Evolutionary conservation across 2,329 filamentous ascomycete species (phyloP).

Genomic region (Pezicula carpinea): DNA sequence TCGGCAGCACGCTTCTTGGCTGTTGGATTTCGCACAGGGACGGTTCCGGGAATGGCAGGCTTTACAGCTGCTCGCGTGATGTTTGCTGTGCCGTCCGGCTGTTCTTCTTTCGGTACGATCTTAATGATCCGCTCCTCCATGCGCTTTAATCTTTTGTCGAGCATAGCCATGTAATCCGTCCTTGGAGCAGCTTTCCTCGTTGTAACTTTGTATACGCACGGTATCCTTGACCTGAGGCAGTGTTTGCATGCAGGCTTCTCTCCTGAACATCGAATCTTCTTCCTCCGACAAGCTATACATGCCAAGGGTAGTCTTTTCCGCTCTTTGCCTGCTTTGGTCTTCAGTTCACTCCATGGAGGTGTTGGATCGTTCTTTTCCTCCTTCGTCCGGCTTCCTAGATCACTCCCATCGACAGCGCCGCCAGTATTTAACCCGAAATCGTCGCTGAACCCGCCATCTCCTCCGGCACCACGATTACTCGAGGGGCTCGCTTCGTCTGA

Average conservation of each 20-base stretch:
- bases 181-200: constrained; percentile 89
- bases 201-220: constrained; percentile 96
- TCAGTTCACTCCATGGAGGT: constrained; percentile 75
- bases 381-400: constrained; percentile 47
- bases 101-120: constrained; percentile 82
- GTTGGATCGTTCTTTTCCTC: constrained; percentile 54
- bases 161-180: constrained; percentile 98
- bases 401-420: constrained; percentile 46
- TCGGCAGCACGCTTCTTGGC: constrained; percentile 78
- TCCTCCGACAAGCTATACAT: constrained; percentile 91
- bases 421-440: constrained; percentile 51
- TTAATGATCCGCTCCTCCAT: constrained; percentile 99
- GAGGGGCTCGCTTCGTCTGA: constrained; percentile 29
- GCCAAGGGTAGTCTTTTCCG: constrained; percentile 87
- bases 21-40: constrained; percentile 45
- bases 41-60: constrained; percentile 60
- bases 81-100: constrained; percentile 55
- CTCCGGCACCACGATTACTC: constrained; percentile 22
- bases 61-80: constrained; percentile 82
- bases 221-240: constrained; percentile 85
- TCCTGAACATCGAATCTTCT: constrained; percentile 96
- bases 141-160: constrained; percentile 89
- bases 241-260: constrained; percentile 98
- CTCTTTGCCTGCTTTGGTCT: constrained; percentile 92
- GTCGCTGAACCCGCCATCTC: constrained; percentile 33